Base-by-base conservation (phyloP, 805 yeast species). In the Nakazawaea ishiwadae region DNA sequence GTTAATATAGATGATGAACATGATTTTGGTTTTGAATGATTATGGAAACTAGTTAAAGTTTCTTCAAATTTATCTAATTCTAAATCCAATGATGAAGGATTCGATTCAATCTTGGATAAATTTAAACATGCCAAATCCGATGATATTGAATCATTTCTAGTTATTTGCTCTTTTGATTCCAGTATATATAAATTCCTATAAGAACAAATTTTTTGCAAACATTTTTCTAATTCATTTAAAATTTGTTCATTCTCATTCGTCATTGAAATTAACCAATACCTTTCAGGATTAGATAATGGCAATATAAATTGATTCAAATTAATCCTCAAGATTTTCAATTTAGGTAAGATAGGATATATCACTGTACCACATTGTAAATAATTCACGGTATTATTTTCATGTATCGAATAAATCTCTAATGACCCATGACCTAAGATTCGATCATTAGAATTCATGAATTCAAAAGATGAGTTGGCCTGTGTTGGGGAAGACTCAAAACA, bases 341-440 rank as follows among this genome's bases (percentile, higher is more conserved):
- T 75, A 3, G 88, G 86, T 39, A 86, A 61, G 11, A 86, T 72
- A 4, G 96, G 95, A 53, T 84, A 84, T 2, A 84, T 74, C 29
- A 86, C 75, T 4, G 77, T 66, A 0, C 85, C 89, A 60, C 88
- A 82, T 10, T 78, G 73, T 31, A 82, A 53, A 54, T 80, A 82
- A 1, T 81, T 73, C 7, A 79, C 80, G 44, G 65, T 69, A 15
- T n/a, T n/a, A n/a, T 71, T 50, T 31, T 48, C 72, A 49, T 75
- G 77, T 20, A 81, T 61, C 53, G 77, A 79, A 49, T 77, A 81
- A 1, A 81, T 63, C 50, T 78, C 77, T 39, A 81, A 68, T 33
- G 58, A 63, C 2, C 89, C 89, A 45, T 75, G 77, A 1, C 83
- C 79, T 21, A 81, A 52, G n/a, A 78, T 54, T 31, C 74, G 59